Evolutionary conservation across 2,329 filamentous ascomycete genomes (phyloP).

Genomic region (Stromatinia cepivora): DNA sequence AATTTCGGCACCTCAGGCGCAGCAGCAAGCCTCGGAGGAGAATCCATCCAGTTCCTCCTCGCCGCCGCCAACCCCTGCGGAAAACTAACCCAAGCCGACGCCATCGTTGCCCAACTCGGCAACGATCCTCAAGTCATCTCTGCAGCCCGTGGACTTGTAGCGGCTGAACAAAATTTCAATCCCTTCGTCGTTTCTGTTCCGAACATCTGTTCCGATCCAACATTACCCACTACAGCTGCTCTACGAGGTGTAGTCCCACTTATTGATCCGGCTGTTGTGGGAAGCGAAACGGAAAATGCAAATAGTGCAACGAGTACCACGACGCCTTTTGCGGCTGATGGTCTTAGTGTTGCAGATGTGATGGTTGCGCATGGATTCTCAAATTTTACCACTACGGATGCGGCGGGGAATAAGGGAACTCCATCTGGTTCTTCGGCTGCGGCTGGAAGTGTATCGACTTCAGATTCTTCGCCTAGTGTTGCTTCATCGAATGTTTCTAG

Average conservation of each 20-base stretch:
- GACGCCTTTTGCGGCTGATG: constrained; percentile 57
- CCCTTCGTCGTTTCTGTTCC: constrained; percentile 60
- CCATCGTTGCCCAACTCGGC: constrained; percentile 63
- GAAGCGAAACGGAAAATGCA: constrained; percentile 58
- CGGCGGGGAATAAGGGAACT: constrained; percentile 43
- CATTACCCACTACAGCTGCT: constrained; percentile 58
- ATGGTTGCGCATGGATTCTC: constrained; percentile 62
- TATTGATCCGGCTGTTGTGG: constrained; percentile 63
- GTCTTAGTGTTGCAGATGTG: constrained; percentile 66
- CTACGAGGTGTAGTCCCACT: constrained; percentile 67
- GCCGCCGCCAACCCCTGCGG: constrained; percentile 65
- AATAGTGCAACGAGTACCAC: constrained; percentile 55
- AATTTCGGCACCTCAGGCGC: constrained; percentile 58
- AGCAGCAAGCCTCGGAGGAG: constrained; percentile 63
- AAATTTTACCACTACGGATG: constrained; percentile 53
- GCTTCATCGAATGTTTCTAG: constrained; percentile 15
- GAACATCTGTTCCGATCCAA: constrained; percentile 63
- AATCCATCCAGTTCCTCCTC: constrained; percentile 61
- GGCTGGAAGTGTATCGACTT: constrained; percentile 21
- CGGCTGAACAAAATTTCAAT: constrained; percentile 74
- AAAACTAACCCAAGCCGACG: constrained; percentile 63
- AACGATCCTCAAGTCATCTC: constrained; percentile 58
- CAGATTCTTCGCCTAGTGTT: background rate
- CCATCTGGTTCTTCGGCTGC: constrained; percentile 32
- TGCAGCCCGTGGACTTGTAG: constrained; percentile 62